phyloP scores from a whole-genome alignment of 2,329 filamentous ascomycete genomes.

The Sporothrix curviconia region DNA sequence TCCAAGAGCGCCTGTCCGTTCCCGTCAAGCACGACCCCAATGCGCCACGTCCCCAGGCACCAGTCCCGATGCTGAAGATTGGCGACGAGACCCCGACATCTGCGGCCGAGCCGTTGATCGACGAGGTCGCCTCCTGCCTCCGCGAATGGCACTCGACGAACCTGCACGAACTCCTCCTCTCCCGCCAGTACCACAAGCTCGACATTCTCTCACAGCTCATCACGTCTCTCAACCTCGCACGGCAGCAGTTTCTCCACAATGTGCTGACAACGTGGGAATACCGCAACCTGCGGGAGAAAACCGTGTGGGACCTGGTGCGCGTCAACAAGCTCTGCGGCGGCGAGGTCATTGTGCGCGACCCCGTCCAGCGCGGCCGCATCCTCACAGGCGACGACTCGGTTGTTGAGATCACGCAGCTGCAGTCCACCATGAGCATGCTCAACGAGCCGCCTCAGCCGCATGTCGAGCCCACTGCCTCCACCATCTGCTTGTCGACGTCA shows the following conservation, averaged over 20 bases:
- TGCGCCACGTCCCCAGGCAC: constrained; percentile 73
- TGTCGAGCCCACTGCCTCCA: constrained; percentile 67
- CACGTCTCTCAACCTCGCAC: constrained; percentile 71
- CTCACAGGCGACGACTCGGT: constrained; percentile 90
- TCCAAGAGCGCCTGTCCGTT: constrained; percentile 38
- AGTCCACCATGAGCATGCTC: constrained; percentile 92
- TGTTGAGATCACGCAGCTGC: constrained; percentile 81
- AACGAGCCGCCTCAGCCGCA: constrained; percentile 68
- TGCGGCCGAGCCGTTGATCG: constrained; percentile 79
- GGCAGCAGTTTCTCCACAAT: constrained; percentile 88
- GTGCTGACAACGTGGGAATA: constrained; percentile 86
- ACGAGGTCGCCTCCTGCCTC: constrained; percentile 94
- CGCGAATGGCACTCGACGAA: constrained; percentile 98
- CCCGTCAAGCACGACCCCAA: constrained; percentile 55
- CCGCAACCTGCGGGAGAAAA: constrained; percentile 71
- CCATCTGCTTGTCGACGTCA: constrained; percentile 77
- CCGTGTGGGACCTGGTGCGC: constrained; percentile 89
- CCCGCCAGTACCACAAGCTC: constrained; percentile 71
- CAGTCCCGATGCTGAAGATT: constrained; percentile 95
- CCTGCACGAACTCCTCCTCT: constrained; percentile 81
- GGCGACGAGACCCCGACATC: constrained; percentile 95
- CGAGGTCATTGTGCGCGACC: constrained; percentile 91
- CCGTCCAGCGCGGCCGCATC: constrained; percentile 72
- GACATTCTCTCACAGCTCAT: constrained; percentile 78
- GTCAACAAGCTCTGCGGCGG: constrained; percentile 92